Evolutionary conservation across 306 rosid genomes (phyloP).

Genomic region (Adenanthera pavonina): DNA sequence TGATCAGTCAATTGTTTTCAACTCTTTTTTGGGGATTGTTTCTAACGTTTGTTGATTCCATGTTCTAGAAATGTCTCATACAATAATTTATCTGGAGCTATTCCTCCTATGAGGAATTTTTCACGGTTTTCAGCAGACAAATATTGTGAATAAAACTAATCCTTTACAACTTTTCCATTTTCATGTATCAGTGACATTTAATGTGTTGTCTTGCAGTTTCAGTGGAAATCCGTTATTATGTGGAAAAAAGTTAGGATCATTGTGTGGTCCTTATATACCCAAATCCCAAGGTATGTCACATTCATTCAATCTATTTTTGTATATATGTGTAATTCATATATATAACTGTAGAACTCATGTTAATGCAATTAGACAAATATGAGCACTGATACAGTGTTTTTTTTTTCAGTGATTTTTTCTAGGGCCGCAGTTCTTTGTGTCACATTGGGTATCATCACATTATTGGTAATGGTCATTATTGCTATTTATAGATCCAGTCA

Average conservation of each 20-base stretch:
- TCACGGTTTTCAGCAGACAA: constrained; percentile 72
- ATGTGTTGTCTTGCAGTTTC: constrained; percentile 54
- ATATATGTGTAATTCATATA: background rate
- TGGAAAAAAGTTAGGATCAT: constrained; percentile 80
- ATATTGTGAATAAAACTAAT: constrained; percentile 36
- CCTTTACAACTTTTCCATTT: background rate
- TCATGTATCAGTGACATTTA: background rate
- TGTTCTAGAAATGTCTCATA: constrained; percentile 73
- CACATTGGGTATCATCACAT: constrained; percentile 62
- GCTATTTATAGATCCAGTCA: constrained; percentile 73
- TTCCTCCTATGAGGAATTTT: constrained; percentile 68
- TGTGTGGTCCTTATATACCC: constrained; percentile 54
- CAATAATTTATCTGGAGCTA: constrained; percentile 75
- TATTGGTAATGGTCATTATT: constrained; percentile 61
- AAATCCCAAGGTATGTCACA: constrained; percentile 65
- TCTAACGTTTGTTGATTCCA: background rate
- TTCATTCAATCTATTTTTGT: background rate
- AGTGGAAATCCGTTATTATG: constrained; percentile 77
- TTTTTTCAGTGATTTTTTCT: constrained; percentile 60
- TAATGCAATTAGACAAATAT: background rate
- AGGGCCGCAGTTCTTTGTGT: constrained; percentile 70
- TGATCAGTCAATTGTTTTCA: background rate
- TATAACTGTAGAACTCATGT: background rate
- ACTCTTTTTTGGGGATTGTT: background rate
- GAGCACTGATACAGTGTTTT: background rate